Conservation (phyloP, 495 filamentous ascomycete genomes). For the Lepraria neglecta region DNA sequence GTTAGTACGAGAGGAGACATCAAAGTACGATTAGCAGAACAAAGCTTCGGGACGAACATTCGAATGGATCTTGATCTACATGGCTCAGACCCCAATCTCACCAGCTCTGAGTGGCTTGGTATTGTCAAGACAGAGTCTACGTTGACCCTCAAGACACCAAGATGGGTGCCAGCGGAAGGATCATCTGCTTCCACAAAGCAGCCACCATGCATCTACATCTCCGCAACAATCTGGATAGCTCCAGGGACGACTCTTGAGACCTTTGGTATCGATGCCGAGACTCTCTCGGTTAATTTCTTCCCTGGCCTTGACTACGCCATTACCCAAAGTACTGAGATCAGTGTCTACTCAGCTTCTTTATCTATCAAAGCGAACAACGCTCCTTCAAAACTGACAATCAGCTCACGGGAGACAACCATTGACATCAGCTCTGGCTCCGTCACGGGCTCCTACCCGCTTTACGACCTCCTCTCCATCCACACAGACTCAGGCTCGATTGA, state of each 20-base stretch:
- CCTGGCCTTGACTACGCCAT: slow-evolving; percentile 18
- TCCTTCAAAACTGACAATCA: slow-evolving; percentile 11
- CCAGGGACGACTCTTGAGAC: slow-evolving; percentile 40
- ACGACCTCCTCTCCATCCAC: slow-evolving; percentile 29
- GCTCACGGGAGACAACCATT: slow-evolving; percentile 17
- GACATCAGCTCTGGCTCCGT: slow-evolving; percentile 21
- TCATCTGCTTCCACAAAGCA: background rate
- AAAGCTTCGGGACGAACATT: background rate
- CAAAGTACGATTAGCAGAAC: slow-evolving; percentile 4
- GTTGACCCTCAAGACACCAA: slow-evolving; percentile 12
- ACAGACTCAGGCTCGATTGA: slow-evolving; percentile 26
- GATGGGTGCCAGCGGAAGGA: background rate
- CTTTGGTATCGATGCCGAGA: slow-evolving; percentile 27
- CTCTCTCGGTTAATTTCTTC: slow-evolving; percentile 11
- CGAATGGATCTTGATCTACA: slow-evolving; percentile 10
- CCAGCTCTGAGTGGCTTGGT: slow-evolving; percentile 10
- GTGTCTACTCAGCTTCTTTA: slow-evolving; percentile 8
- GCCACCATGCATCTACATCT: slow-evolving; percentile 12
- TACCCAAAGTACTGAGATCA: slow-evolving; percentile 8
- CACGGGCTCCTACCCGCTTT: slow-evolving; percentile 28
- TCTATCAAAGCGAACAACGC: slow-evolving; percentile 1
- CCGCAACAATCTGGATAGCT: slow-evolving; percentile 11
- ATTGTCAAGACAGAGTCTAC: slow-evolving; percentile 11
- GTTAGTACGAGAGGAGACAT: slow-evolving; percentile 4
- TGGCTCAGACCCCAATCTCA: slow-evolving; percentile 14